Percentiles rank a stretch among this genome's conserved stretches.
These are phyloP conservation scores for Colletotrichum siamense DNA, from an alignment of 2,329 filamentous ascomycete species.

Conservation along the genomic window DNA sequence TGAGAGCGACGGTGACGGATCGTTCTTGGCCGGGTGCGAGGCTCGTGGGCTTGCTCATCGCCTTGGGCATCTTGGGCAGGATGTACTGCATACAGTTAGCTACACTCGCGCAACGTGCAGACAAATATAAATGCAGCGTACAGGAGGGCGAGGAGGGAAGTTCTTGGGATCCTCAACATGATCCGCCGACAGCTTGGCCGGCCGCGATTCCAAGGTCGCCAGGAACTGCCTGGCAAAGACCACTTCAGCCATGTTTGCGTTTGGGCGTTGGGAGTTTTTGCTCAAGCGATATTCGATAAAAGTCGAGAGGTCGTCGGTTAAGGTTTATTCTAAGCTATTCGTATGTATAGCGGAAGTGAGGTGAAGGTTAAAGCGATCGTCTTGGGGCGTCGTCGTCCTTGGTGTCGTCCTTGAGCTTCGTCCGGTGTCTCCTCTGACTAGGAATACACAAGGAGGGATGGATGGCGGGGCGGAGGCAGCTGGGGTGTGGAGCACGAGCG, in stretches of 20 bases:
- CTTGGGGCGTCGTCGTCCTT: not conserved
- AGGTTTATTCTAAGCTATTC: not conserved
- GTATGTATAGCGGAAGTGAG: not conserved
- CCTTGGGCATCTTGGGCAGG: conserved; percentile 69
- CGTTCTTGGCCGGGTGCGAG: conserved; percentile 58
- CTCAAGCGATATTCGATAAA: not conserved
- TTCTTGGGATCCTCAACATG: conserved; percentile 86
- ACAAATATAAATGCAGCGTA: conserved; percentile 50
- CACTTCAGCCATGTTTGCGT: conserved; percentile 74
- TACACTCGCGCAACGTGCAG: conserved; percentile 1
- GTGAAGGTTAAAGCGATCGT: not conserved
- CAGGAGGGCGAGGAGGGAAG: conserved; percentile 78
- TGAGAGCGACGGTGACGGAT: conserved; percentile 66
- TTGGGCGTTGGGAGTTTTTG: not conserved
- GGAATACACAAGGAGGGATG: conserved; percentile 4
- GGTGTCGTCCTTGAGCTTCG: not conserved
- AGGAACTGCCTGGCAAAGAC: conserved; percentile 87
- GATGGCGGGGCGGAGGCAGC: conserved; percentile 14
- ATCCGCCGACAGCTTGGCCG: conserved; percentile 83
- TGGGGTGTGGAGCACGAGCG: conserved; percentile 14
- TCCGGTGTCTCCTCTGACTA: conserved; percentile 12
- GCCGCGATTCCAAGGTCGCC: conserved; percentile 76
- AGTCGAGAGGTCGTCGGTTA: not conserved
- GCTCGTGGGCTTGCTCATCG: conserved; percentile 55
- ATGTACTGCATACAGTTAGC: conserved; percentile 60